Conservation (phyloP, 495 filamentous ascomycete genomes). For the Hypoxylon perforatum region DNA sequence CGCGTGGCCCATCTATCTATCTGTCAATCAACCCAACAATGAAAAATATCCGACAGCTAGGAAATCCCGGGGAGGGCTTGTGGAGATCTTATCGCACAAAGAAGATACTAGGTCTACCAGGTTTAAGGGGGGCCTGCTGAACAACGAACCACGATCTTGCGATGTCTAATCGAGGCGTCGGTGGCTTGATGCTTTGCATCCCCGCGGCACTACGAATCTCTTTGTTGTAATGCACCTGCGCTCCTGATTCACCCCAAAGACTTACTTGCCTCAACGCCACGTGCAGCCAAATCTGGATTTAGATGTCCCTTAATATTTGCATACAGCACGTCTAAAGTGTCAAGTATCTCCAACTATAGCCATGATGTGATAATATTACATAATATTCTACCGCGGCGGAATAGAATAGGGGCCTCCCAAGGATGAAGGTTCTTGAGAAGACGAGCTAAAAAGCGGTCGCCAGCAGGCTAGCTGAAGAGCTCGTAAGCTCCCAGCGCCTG, state of each 20-base stretch:
- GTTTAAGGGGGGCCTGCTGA: constrained; percentile 7
- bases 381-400: not conserved
- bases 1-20: not conserved
- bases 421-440: constrained; percentile 16
- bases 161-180: constrained; percentile 10
- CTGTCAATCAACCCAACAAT: constrained; percentile 17
- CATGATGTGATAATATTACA: not conserved
- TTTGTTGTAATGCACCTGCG: not conserved
- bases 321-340: not conserved
- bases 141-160: constrained; percentile 13
- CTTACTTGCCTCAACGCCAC: no score
- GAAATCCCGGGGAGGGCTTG: constrained; percentile 17
- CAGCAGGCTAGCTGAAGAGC: no score
- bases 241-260: no score
- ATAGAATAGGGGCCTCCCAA: constrained; percentile 5
- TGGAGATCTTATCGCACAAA: constrained; percentile 10
- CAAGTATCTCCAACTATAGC: no score
- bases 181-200: constrained; percentile 4
- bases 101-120: no score
- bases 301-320: no score
- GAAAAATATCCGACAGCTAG: constrained; percentile 7
- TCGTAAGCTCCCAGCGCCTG: constrained; percentile 5
- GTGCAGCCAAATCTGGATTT: no score
- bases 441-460: not conserved
- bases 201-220: not conserved